These are phyloP conservation scores for Aspergillus hortae DNA, from an alignment of 2,329 filamentous ascomycete species.

Conservation along the genomic window DNA sequence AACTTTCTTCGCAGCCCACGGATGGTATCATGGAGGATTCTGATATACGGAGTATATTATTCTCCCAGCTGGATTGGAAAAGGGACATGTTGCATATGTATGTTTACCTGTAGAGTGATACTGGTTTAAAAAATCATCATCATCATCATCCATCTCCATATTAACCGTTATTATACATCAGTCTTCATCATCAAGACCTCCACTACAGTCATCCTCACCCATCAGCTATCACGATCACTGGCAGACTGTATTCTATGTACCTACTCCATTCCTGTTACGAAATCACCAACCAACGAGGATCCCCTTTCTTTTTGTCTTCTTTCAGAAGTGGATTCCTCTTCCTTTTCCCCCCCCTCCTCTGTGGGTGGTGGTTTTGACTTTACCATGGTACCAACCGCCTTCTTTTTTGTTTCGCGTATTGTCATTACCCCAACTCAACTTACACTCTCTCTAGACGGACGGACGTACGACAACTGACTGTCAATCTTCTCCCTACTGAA, in stretches of 20 bases:
- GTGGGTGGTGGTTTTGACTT: background rate
- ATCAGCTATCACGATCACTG: background rate
- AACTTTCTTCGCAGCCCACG: slow-evolving; percentile 11
- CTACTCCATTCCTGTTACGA: background rate
- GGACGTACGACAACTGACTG: too few species aligned
- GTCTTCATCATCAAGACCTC: background rate
- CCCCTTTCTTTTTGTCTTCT: background rate
- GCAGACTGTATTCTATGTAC: background rate
- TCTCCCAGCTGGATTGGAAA: background rate
- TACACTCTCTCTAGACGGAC: too few species aligned
- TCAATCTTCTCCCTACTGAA: background rate
- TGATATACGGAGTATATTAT: background rate
- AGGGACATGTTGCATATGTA: too few species aligned
- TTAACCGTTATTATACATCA: background rate
- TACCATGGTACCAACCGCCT: background rate
- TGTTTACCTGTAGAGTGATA: background rate
- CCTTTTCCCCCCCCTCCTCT: background rate
- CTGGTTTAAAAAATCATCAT: background rate
- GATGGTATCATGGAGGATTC: background rate
- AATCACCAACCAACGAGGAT: background rate
- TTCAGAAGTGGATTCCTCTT: background rate
- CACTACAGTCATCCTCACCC: background rate
- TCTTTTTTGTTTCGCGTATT: background rate
- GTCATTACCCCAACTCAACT: too few species aligned
- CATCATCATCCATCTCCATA: background rate